Conservation (phyloP, 176 grass and related monocot genomes). For the Triticum monococcum region DNA sequence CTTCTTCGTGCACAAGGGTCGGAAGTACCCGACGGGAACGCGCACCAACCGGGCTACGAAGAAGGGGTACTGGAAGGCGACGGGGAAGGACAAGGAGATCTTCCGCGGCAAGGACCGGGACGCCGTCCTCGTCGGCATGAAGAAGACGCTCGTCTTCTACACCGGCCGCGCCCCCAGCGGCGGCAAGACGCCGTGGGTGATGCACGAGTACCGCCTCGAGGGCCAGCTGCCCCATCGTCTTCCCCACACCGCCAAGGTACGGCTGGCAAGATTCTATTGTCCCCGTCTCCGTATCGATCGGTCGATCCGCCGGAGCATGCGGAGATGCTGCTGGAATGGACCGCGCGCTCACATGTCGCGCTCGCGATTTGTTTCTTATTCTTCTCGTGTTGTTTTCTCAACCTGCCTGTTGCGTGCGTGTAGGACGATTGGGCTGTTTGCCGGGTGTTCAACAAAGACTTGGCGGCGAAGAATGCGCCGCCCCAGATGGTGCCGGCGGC, state of each 20-base stretch:
- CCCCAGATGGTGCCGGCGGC: background rate
- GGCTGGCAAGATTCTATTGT: background rate
- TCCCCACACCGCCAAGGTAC: constrained; percentile 63
- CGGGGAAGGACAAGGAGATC: constrained; percentile 96
- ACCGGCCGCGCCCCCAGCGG: constrained; percentile 73
- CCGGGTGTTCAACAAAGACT: constrained; percentile 63
- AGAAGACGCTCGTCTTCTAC: constrained; percentile 99
- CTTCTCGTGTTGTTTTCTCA: constrained; percentile 6
- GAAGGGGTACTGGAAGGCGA: constrained; percentile 87
- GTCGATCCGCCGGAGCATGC: background rate
- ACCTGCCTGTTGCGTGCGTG: constrained; percentile 24
- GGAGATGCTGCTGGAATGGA: background rate
- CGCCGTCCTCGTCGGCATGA: constrained; percentile 81
- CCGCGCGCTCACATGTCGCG: constrained; percentile 25
- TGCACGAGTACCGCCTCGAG: constrained; percentile 92
- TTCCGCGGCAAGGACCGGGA: constrained; percentile 41
- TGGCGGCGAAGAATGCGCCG: constrained; percentile 30
- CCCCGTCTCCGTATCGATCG: background rate
- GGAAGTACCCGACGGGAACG: constrained; percentile 91
- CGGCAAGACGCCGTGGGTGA: constrained; percentile 83
- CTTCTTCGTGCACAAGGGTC: constrained; percentile 84
- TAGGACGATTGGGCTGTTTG: constrained; percentile 91
- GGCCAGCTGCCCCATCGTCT: constrained; percentile 48
- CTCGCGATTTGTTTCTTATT: background rate
- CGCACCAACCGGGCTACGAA: constrained; percentile 83